These are phyloP conservation scores for Eucalyptus caleyi DNA, from an alignment of 345 rosid genomes.

Conservation along the genomic window DNA sequence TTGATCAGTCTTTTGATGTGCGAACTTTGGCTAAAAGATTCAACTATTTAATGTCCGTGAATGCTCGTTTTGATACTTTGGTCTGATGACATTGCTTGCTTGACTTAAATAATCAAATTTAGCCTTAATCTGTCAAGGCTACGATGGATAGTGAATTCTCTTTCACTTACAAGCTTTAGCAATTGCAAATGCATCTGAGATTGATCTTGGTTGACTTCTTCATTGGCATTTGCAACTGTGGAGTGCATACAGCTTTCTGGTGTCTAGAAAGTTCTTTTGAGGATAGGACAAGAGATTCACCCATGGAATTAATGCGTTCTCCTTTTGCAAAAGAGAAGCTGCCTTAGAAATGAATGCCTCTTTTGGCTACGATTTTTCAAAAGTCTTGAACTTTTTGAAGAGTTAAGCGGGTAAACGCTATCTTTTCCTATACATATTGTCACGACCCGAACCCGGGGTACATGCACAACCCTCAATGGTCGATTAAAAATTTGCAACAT, in stretches of 20 bases:
- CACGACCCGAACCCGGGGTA: too few species aligned
- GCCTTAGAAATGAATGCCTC: conserved; percentile 9
- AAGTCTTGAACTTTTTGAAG: too few species aligned
- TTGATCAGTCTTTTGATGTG: too few species aligned
- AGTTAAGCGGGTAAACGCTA: neutral
- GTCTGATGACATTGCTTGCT: conserved; percentile 25
- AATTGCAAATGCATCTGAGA: conserved; percentile 4
- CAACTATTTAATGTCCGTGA: neutral
- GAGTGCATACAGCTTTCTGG: neutral
- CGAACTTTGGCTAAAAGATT: too few species aligned
- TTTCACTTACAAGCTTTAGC: conserved; percentile 3
- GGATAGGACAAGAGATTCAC: neutral
- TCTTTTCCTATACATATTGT: too few species aligned
- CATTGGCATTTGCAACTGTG: neutral
- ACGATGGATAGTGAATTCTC: conserved; percentile 5
- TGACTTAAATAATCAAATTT: conserved; percentile 21
- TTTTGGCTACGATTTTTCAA: neutral
- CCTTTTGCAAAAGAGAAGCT: neutral
- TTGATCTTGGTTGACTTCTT: neutral
- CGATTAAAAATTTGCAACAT: too few species aligned
- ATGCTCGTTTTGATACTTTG: conserved; percentile 26
- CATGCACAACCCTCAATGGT: too few species aligned
- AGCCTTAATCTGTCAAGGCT: neutral
- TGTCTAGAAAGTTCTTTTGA: neutral
- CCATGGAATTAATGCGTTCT: neutral